phyloP scores from a whole-genome alignment of 257 asterid genomes.

The Plantago ovata region DNA sequence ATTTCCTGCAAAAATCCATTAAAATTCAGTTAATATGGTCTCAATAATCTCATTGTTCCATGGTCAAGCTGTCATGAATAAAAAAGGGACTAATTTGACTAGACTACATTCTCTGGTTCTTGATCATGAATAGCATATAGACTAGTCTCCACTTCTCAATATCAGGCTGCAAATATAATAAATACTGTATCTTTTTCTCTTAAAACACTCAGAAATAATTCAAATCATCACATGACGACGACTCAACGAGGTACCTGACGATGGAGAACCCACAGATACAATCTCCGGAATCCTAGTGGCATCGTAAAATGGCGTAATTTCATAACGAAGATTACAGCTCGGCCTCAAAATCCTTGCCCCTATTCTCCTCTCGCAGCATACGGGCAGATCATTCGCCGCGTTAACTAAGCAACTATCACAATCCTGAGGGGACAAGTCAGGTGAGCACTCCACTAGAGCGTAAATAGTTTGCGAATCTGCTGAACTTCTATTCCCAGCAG shows the following conservation, averaged over 20 bases:
- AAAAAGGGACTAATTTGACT: too few relatives aligned
- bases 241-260: neutral
- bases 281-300: neutral
- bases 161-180: too few relatives aligned
- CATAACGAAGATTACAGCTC: slow-evolving; percentile 1
- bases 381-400: neutral
- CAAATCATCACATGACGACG: too few relatives aligned
- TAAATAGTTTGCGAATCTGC: neutral
- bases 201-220: too few relatives aligned
- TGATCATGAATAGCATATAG: too few relatives aligned
- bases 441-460: slow-evolving; percentile 20
- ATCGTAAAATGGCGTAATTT: neutral
- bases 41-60: neutral
- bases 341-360: neutral
- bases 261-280: neutral
- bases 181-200: too few relatives aligned
- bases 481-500: neutral
- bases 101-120: too few relatives aligned
- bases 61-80: neutral
- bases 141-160: too few relatives aligned
- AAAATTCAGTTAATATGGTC: neutral
- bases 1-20: slow-evolving; percentile 1
- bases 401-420: slow-evolving; percentile 8
- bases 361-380: neutral
- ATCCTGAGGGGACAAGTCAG: slow-evolving; percentile 15